These are phyloP conservation scores for Hypericum perforatum DNA, from an alignment of 345 rosid species.

Conservation along the genomic window DNA sequence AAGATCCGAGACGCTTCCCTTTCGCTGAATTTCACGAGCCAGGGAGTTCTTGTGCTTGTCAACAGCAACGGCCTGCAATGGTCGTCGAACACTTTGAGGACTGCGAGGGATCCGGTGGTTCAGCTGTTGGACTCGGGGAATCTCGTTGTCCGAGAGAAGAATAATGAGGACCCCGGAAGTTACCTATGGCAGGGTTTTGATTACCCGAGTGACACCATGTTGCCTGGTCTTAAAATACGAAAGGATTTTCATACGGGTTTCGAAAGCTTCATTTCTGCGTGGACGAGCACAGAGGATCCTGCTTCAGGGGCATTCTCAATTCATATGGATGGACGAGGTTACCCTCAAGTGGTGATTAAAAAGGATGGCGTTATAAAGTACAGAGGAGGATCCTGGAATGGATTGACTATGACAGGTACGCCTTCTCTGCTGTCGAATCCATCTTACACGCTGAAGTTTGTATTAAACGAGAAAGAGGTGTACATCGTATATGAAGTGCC, in stretches of 20 bases:
- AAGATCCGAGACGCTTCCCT: background rate
- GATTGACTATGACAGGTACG: background rate
- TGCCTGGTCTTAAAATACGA: conserved; percentile 8
- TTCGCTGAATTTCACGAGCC: background rate
- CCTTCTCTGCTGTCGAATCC: background rate
- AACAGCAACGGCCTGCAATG: background rate
- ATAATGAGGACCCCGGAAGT: background rate
- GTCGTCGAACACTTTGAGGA: background rate
- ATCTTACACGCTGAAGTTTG: background rate
- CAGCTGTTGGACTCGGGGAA: conserved; percentile 1
- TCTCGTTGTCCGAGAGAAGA: background rate
- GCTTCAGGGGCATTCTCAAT: background rate
- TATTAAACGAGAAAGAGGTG: background rate
- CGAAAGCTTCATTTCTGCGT: background rate
- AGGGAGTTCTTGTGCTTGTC: conserved; percentile 1
- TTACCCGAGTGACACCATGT: background rate
- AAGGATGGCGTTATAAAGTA: background rate
- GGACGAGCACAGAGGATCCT: conserved; percentile 5
- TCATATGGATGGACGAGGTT: background rate
- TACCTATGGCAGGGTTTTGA: conserved; percentile 12
- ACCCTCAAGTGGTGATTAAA: background rate
- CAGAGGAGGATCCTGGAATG: conserved; percentile 7
- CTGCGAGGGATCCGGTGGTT: background rate
- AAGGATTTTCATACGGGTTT: background rate
- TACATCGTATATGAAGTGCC: background rate